Evolutionary conservation across 2,329 filamentous ascomycete species (phyloP).

Genomic region (Macrophomina pseudophaseolina): DNA sequence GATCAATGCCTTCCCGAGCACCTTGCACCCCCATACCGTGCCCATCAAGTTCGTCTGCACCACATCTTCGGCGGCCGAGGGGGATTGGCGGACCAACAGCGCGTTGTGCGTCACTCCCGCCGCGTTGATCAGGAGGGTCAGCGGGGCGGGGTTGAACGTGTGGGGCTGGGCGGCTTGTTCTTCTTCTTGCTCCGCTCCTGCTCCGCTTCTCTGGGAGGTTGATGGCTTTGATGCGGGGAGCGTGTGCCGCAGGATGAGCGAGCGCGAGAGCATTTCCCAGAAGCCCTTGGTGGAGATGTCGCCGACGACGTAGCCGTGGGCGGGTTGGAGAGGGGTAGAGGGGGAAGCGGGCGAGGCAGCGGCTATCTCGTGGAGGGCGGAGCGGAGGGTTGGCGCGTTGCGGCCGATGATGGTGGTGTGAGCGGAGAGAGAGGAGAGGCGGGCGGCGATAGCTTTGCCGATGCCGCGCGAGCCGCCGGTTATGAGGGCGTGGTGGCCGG

Average conservation of each 20-base stretch:
- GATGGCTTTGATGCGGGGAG: background rate
- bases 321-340: background rate
- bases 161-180: background rate
- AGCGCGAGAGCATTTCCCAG: slow-evolving; percentile 32
- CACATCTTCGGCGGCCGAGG: slow-evolving; percentile 60
- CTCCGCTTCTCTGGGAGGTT: slow-evolving; percentile 1
- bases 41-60: slow-evolving; percentile 73
- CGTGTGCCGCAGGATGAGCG: background rate
- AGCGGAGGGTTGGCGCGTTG: slow-evolving; percentile 31
- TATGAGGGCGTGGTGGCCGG: slow-evolving; percentile 38
- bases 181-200: background rate
- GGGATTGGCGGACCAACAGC: slow-evolving; percentile 63
- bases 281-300: slow-evolving; percentile 35
- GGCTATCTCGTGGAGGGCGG: background rate
- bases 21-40: slow-evolving; percentile 66
- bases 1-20: slow-evolving; percentile 1
- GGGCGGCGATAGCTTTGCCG: slow-evolving; percentile 43
- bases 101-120: slow-evolving; percentile 73
- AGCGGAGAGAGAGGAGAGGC: slow-evolving; percentile 37
- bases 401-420: slow-evolving; percentile 42
- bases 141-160: slow-evolving; percentile 7
- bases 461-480: slow-evolving; percentile 47
- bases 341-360: background rate
- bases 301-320: slow-evolving; percentile 35
- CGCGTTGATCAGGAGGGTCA: slow-evolving; percentile 73